Conservation (phyloP, 768 basidiomycete species). For the Fistulinella prunicolor region DNA sequence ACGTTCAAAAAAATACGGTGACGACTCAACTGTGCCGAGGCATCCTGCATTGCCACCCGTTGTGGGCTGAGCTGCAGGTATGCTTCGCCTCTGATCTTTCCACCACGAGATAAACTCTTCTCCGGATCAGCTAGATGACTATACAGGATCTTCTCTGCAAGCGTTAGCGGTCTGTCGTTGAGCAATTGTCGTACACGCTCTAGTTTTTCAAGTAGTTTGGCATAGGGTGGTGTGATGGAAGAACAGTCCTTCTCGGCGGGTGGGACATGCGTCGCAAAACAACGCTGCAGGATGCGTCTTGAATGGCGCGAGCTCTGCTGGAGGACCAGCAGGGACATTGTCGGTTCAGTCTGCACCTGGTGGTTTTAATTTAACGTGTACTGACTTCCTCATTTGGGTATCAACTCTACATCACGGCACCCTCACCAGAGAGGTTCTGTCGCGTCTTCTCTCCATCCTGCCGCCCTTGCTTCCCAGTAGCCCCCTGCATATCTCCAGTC, state of each 20-base stretch:
- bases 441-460: constrained; percentile 54
- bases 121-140: constrained; percentile 84
- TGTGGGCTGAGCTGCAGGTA: constrained; percentile 91
- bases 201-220: constrained; percentile 65
- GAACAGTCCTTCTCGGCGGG: constrained; percentile 55
- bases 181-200: constrained; percentile 65
- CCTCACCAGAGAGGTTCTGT: constrained; percentile 66
- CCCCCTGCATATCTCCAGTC: constrained; percentile 78
- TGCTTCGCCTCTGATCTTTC: constrained; percentile 76
- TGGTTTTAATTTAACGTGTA: too few species aligned
- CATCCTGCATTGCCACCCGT: constrained; percentile 97
- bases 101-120: constrained; percentile 59
- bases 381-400: constrained; percentile 5
- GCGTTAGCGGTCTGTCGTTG: constrained; percentile 72
- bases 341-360: not conserved
- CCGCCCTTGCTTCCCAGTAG: constrained; percentile 76
- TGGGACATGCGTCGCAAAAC: constrained; percentile 40
- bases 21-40: constrained; percentile 75
- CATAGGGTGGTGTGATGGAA: constrained; percentile 85
- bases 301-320: constrained; percentile 13
- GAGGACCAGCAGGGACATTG: constrained; percentile 24
- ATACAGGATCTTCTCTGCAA: constrained; percentile 98
- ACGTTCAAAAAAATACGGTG: not conserved
- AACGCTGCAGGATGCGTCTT: constrained; percentile 23
- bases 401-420: too few species aligned